phyloP scores from a whole-genome alignment of 225 moss, liverwort and hornwort species.

The Thuidium tamariscinum region DNA sequence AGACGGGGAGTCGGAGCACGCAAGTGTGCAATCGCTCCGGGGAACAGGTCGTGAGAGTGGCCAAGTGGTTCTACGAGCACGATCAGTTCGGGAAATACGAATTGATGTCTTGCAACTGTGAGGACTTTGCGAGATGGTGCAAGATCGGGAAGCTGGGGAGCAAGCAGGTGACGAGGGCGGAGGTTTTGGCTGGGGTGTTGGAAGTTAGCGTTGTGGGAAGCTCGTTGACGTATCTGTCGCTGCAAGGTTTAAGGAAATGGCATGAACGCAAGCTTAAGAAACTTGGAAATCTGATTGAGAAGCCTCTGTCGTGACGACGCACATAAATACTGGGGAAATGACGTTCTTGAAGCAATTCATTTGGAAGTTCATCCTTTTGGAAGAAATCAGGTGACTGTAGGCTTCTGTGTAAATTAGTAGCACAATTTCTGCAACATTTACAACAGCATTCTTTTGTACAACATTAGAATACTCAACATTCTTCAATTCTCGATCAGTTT shows the following conservation, averaged over 20 bases:
- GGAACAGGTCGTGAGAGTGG: background rate
- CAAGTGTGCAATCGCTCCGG: background rate
- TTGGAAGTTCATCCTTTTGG: background rate
- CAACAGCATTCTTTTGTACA: background rate
- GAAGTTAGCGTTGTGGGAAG: background rate
- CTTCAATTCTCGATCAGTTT: too few species aligned
- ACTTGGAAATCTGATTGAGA: background rate
- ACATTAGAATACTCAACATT: background rate
- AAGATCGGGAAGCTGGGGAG: background rate
- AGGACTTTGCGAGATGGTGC: background rate
- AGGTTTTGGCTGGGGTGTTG: background rate
- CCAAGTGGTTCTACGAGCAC: background rate
- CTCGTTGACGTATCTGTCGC: background rate
- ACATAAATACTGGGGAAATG: too few species aligned
- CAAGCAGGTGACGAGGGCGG: background rate
- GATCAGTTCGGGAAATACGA: background rate
- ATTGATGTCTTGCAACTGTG: background rate
- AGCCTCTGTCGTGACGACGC: background rate
- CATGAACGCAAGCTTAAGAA: background rate
- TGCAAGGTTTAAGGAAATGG: background rate
- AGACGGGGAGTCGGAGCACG: background rate
- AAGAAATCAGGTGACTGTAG: too few species aligned
- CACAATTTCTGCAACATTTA: background rate
- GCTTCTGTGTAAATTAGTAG: background rate
- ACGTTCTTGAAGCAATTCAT: background rate